Evolutionary conservation across 1,284 basidiomycete species (phyloP).

Genomic region (Cryptococcus deneoformans): DNA sequence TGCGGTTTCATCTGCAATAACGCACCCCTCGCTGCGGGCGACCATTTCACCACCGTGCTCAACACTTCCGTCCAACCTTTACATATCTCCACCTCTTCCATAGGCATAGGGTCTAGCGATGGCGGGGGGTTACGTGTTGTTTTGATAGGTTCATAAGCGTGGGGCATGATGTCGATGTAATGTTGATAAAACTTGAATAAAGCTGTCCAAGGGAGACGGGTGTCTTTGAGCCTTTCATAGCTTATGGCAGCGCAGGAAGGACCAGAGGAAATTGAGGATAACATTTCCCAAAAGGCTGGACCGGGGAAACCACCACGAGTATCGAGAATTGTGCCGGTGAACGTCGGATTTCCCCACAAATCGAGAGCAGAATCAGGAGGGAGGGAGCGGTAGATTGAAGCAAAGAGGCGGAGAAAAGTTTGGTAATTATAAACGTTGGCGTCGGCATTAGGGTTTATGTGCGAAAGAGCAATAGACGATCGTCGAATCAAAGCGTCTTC

Average conservation of each 20-base stretch:
- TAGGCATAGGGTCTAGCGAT: slow-evolving; percentile 29
- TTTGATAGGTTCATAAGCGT: slow-evolving; percentile 37
- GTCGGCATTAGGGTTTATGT: neutral
- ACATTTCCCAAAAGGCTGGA: slow-evolving; percentile 81
- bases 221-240: slow-evolving; percentile 41
- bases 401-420: slow-evolving; percentile 76
- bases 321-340: slow-evolving; percentile 82
- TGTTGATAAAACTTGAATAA: slow-evolving; percentile 43
- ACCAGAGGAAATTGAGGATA: slow-evolving; percentile 78
- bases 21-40: slow-evolving; percentile 47
- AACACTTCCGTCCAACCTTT: slow-evolving; percentile 56
- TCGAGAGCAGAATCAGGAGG: slow-evolving; percentile 73
- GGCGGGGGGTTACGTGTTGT: slow-evolving; percentile 17
- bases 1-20: slow-evolving; percentile 69
- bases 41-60: slow-evolving; percentile 72
- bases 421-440: slow-evolving; percentile 59
- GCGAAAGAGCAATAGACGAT: slow-evolving; percentile 54
- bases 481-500: slow-evolving; percentile 67
- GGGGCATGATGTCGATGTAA: slow-evolving; percentile 40
- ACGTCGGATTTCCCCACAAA: slow-evolving; percentile 75
- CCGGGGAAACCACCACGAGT: slow-evolving; percentile 67
- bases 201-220: slow-evolving; percentile 28
- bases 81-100: slow-evolving; percentile 30
- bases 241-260: slow-evolving; percentile 63
- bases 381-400: slow-evolving; percentile 70